A percentile compares a stretch with the other conserved stretches of the same genome.
Conservation (phyloP, 225 moss, liverwort and hornwort species). For the Sphagnum contortum region DNA sequence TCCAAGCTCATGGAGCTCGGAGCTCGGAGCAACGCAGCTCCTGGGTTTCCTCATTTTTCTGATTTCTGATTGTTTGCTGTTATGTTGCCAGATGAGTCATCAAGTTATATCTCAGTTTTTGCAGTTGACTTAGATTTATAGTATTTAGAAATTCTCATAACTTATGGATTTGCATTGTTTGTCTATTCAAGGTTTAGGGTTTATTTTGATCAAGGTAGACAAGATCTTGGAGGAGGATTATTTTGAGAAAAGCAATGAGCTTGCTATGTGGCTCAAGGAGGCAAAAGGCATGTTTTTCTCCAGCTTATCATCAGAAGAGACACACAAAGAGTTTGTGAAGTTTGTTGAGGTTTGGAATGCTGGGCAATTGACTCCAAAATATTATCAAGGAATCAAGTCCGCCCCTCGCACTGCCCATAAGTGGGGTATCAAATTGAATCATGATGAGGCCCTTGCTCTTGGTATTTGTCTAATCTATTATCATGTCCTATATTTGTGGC, state of each 20-base stretch:
- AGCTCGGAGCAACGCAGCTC: too few relatives aligned
- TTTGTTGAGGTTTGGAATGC: constrained; percentile 87
- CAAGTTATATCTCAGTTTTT: too few relatives aligned
- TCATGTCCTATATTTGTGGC: too few relatives aligned
- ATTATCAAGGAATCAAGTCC: constrained; percentile 63
- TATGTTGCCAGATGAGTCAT: too few relatives aligned
- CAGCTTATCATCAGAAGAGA: constrained; percentile 65
- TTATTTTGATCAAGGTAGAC: too few relatives aligned
- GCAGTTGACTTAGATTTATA: too few relatives aligned
- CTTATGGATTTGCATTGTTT: neutral
- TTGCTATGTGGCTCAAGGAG: constrained; percentile 90
- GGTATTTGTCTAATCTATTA: too few relatives aligned
- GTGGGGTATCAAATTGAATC: constrained; percentile 69
- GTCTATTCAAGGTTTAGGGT: constrained; percentile 22
- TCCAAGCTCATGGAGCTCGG: too few relatives aligned
- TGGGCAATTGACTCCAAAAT: constrained; percentile 63
- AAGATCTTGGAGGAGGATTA: constrained; percentile 72
- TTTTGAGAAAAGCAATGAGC: constrained; percentile 69
- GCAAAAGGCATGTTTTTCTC: constrained; percentile 65
- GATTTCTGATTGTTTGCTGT: too few relatives aligned
- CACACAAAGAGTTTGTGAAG: constrained; percentile 47
- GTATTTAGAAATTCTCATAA: too few relatives aligned
- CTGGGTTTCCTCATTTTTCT: too few relatives aligned
- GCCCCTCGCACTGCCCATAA: constrained; percentile 71
- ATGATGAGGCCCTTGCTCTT: constrained; percentile 23